These are phyloP conservation scores for Auricularia sp. DNA, from an alignment of 768 basidiomycete genomes.

Conservation along the genomic window DNA sequence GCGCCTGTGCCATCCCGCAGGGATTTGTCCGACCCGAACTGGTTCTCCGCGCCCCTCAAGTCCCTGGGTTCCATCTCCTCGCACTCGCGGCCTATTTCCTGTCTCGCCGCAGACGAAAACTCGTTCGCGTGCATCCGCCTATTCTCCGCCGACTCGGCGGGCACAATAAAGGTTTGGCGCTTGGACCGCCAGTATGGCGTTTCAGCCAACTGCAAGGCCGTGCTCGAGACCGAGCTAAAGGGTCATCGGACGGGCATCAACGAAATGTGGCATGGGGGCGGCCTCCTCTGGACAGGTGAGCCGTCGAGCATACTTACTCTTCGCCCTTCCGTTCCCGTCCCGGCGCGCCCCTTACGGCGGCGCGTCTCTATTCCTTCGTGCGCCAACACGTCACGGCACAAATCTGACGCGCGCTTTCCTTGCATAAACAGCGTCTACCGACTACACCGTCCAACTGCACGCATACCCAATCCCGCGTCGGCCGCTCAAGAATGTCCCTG, in stretches of 20 bases:
- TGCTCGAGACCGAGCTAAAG: slow-evolving; percentile 42
- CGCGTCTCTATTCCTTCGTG: not conserved
- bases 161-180: slow-evolving; percentile 74
- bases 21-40: slow-evolving; percentile 9
- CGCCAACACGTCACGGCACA: not conserved
- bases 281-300: slow-evolving; percentile 83
- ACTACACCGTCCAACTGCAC: slow-evolving; percentile 68
- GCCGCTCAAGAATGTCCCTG: slow-evolving; percentile 32
- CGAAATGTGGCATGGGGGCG: slow-evolving; percentile 54
- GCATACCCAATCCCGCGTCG: slow-evolving; percentile 26
- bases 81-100: slow-evolving; percentile 84
- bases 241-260: slow-evolving; percentile 80
- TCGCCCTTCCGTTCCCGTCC: not conserved
- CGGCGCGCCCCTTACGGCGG: not conserved
- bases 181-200: slow-evolving; percentile 36
- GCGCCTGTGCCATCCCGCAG: slow-evolving; percentile 3
- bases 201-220: slow-evolving; percentile 39
- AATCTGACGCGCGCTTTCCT: not conserved
- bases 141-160: slow-evolving; percentile 89
- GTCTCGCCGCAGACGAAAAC: slow-evolving; percentile 44
- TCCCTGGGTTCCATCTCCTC: slow-evolving; percentile 63
- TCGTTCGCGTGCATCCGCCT: slow-evolving; percentile 42
- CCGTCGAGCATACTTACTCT: not conserved
- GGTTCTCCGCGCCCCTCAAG: slow-evolving; percentile 6
- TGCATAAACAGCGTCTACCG: slow-evolving; percentile 60